These are phyloP conservation scores for Candida tetrigidarum DNA, from an alignment of 1,139 yeast species.

Conservation along the genomic window DNA sequence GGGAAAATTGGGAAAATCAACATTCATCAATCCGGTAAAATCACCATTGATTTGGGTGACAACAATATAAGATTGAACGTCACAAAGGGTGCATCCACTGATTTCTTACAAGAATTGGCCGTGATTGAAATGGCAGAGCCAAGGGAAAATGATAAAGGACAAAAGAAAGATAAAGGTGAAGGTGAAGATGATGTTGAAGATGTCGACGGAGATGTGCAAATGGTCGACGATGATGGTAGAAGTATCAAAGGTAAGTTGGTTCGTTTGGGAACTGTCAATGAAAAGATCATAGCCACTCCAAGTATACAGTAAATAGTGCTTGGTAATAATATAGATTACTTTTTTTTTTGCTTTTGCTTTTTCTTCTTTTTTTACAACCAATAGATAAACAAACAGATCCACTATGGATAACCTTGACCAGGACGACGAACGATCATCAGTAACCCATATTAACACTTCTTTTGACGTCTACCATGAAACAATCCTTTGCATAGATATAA, in stretches of 20 bases:
- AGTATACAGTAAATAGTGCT: conserved; percentile 14
- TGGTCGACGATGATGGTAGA: conserved; percentile 43
- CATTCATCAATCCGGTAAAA: conserved; percentile 79
- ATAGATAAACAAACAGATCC: not conserved
- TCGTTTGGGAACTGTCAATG: conserved; percentile 64
- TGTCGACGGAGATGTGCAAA: conserved; percentile 28
- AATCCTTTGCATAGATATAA: conserved; percentile 14
- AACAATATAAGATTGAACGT: conserved; percentile 67
- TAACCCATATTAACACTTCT: conserved; percentile 2
- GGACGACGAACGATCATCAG: not conserved
- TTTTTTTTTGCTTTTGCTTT: not conserved
- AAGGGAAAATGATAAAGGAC: conserved; percentile 19
- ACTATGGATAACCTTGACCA: not conserved
- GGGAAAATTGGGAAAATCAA: conserved; percentile 78
- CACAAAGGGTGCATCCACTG: conserved; percentile 70
- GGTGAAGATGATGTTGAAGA: conserved; percentile 1
- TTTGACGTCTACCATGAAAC: conserved; percentile 11
- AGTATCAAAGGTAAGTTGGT: conserved; percentile 46
- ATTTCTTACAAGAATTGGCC: conserved; percentile 78
- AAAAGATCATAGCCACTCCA: conserved; percentile 61
- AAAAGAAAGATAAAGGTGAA: conserved; percentile 18
- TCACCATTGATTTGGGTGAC: conserved; percentile 70
- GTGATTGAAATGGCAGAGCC: conserved; percentile 44
- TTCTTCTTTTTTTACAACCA: conserved; percentile 1
- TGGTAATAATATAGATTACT: conserved; percentile 2